Percentiles rank a stretch among this genome's conserved stretches.
Evolutionary conservation across 257 asterid genomes (phyloP).

Genomic region (Solanum paucissectum): DNA sequence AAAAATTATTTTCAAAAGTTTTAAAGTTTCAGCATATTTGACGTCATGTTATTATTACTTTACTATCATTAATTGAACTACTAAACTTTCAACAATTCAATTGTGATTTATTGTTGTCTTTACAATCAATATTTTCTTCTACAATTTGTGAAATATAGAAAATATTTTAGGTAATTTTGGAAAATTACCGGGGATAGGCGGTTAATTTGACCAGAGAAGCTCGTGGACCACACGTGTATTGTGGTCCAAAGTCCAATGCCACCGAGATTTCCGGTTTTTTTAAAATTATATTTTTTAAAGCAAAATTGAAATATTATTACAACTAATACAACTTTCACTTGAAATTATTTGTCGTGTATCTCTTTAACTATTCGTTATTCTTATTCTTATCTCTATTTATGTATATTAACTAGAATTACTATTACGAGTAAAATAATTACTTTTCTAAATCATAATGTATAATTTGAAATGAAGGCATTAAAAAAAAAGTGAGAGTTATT

Average conservation of each 20-base stretch:
- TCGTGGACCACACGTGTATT: slow-evolving; percentile 32
- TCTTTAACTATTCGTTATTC: rapidly evolving
- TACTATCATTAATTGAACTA: not conserved
- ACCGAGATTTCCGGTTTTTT: slow-evolving; percentile 17
- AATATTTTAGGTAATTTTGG: not conserved
- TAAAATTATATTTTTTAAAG: not conserved
- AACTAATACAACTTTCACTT: rapidly evolving
- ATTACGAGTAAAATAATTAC: too few relatives aligned
- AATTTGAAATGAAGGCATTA: not conserved
- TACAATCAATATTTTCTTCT: not conserved
- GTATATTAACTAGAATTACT: not conserved
- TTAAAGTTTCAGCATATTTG: not conserved
- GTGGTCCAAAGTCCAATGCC: slow-evolving; percentile 15
- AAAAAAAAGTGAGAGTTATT: too few relatives aligned
- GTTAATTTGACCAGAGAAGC: slow-evolving; percentile 16
- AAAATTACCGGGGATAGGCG: slow-evolving; percentile 9
- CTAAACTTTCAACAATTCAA: not conserved
- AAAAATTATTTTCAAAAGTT: not conserved
- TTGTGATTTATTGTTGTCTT: not conserved
- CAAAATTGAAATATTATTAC: not conserved
- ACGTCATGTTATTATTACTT: not conserved
- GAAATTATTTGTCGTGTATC: not conserved
- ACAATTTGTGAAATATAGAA: not conserved
- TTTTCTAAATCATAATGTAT: too few relatives aligned
- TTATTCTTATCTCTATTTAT: not conserved